These are phyloP conservation scores for Piper betle DNA, from an alignment of 164 flowering plant genomes.

Conservation along the genomic window DNA sequence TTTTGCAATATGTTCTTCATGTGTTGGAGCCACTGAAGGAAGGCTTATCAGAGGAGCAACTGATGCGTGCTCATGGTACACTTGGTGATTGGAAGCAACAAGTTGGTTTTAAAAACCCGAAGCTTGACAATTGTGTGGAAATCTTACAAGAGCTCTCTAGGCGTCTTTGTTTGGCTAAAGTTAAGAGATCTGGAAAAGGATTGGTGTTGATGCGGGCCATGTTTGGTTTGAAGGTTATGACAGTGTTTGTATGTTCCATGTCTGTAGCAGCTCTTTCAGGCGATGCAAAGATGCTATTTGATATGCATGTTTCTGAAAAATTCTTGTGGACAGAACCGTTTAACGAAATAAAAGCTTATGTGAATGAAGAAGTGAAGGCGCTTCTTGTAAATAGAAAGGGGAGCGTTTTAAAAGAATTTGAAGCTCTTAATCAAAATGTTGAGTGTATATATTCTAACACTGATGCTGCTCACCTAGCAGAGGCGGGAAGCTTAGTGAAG, in stretches of 20 bases:
- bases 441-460: slow-evolving; percentile 33
- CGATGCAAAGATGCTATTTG: slow-evolving; percentile 33
- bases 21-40: slow-evolving; percentile 21
- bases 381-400: slow-evolving; percentile 17
- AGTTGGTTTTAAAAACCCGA: slow-evolving; percentile 33
- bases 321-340: slow-evolving; percentile 55
- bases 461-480: slow-evolving; percentile 11
- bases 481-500: slow-evolving; percentile 20
- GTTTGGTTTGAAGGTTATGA: slow-evolving; percentile 69
- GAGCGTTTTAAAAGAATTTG: slow-evolving; percentile 48
- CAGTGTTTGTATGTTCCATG: slow-evolving; percentile 52
- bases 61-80: slow-evolving; percentile 30
- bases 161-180: slow-evolving; percentile 46
- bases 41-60: slow-evolving; percentile 23
- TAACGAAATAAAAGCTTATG: slow-evolving; percentile 30
- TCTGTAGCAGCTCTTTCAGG: slow-evolving; percentile 58
- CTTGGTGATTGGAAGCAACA: slow-evolving; percentile 65
- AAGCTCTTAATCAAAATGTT: slow-evolving; percentile 35
- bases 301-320: slow-evolving; percentile 37
- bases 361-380: slow-evolving; percentile 41
- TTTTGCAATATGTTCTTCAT: slow-evolving; percentile 51
- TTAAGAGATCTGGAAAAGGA: slow-evolving; percentile 71
- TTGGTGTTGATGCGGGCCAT: slow-evolving; percentile 78
- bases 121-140: slow-evolving; percentile 33
- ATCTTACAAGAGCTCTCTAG: slow-evolving; percentile 30